These are phyloP conservation scores for Lasiosphaeria hispida DNA, from an alignment of 495 filamentous ascomycete species.

Conservation along the genomic window DNA sequence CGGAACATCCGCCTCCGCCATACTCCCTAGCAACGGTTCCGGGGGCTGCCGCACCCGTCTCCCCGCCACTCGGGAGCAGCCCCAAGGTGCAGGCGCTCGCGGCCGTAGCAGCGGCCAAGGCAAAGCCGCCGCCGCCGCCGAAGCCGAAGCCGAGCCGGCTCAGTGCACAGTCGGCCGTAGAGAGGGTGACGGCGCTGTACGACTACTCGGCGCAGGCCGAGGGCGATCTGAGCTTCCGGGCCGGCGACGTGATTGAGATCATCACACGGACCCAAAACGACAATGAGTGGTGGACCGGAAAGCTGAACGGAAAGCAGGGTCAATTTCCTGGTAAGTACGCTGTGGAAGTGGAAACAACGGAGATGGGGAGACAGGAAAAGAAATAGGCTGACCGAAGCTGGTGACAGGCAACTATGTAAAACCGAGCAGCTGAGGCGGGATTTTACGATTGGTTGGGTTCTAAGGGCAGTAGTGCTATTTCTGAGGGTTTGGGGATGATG, in stretches of 20 bases:
- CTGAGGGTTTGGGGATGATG: background rate
- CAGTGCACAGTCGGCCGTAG: conserved; percentile 68
- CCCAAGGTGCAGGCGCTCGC: conserved; percentile 37
- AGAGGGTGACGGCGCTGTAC: conserved; percentile 82
- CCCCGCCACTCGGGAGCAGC: conserved; percentile 4
- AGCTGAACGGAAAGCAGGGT: conserved; percentile 70
- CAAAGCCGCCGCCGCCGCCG: conserved; percentile 78
- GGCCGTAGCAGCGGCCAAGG: conserved; percentile 73
- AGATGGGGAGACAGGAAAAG: background rate
- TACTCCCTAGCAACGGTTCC: conserved; percentile 30
- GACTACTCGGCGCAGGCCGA: conserved; percentile 97
- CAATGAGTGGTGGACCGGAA: conserved; percentile 97
- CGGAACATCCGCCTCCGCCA: conserved; percentile 52
- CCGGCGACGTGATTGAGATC: conserved; percentile 91
- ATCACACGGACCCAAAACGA: conserved; percentile 73
- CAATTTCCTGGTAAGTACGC: conserved; percentile 85
- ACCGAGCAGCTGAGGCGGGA: conserved; percentile 20
- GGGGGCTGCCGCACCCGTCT: background rate
- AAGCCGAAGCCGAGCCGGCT: conserved; percentile 28
- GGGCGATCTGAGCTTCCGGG: conserved; percentile 86
- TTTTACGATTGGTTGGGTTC: background rate
- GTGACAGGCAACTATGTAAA: conserved; percentile 46
- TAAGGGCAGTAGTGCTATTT: background rate
- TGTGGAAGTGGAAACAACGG: no score
- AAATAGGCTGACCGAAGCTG: conserved; percentile 14